A percentile compares a stretch with the other conserved stretches of the same genome.
These are phyloP conservation scores for Xenosphaeropsis pyriputrescens DNA, from an alignment of 2,329 filamentous ascomycete species.

Conservation along the genomic window DNA sequence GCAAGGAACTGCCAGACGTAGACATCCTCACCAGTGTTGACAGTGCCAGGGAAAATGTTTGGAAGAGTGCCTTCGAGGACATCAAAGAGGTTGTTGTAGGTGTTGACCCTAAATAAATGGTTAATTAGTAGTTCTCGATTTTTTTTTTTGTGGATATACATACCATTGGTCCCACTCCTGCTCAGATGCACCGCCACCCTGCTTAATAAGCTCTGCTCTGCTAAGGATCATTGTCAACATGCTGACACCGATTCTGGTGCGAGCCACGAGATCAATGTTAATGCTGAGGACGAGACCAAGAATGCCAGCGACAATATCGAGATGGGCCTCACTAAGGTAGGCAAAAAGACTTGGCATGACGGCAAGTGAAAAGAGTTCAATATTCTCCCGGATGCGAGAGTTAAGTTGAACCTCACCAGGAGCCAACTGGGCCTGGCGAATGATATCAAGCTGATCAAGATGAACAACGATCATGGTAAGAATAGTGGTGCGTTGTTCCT, in stretches of 20 bases:
- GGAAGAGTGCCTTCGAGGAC: constrained; percentile 70
- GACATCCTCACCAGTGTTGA: constrained; percentile 81
- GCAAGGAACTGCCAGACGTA: constrained; percentile 98
- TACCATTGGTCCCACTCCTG: constrained; percentile 72
- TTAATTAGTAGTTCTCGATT: constrained; percentile 5
- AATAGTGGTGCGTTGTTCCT: constrained; percentile 87
- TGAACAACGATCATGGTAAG: constrained; percentile 93
- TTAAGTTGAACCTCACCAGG: constrained; percentile 61
- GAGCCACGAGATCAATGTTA: constrained; percentile 71
- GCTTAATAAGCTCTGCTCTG: constrained; percentile 84
- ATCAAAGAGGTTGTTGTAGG: constrained; percentile 82
- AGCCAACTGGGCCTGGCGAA: constrained; percentile 63
- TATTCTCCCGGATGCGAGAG: constrained; percentile 69
- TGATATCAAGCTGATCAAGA: constrained; percentile 81
- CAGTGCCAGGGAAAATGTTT: constrained; percentile 80
- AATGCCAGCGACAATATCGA: constrained; percentile 83
- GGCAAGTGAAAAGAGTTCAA: constrained; percentile 76
- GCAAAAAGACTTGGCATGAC: constrained; percentile 84
- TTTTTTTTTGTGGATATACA: constrained; percentile 13
- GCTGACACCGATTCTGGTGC: constrained; percentile 75
- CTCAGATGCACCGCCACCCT: constrained; percentile 55
- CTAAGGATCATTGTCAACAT: constrained; percentile 91
- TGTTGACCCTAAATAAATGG: constrained; percentile 41
- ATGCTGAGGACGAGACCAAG: constrained; percentile 71
- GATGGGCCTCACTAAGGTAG: constrained; percentile 79